phyloP scores from a whole-genome alignment of 768 basidiomycete genomes.

The Pleurotus tuber-regium region DNA sequence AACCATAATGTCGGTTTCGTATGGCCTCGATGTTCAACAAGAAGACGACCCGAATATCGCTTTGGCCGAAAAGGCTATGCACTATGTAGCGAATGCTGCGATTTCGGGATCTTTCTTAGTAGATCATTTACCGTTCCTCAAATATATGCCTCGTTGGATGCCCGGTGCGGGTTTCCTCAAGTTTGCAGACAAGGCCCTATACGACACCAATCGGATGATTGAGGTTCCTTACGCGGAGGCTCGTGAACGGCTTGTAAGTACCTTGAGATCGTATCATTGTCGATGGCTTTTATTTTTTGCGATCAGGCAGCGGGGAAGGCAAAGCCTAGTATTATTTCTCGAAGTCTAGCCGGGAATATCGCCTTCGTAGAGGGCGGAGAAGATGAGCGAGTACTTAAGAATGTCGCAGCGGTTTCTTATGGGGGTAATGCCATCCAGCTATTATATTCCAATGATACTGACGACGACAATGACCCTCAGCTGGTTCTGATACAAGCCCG shows the following conservation, averaged over 20 bases:
- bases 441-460: neutral
- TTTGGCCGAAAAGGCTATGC: slow-evolving; percentile 50
- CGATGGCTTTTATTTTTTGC: too few species aligned
- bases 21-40: slow-evolving; percentile 44
- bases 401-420: slow-evolving; percentile 7
- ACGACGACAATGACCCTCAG: slow-evolving; percentile 15
- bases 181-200: neutral
- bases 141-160: neutral
- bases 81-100: slow-evolving; percentile 47
- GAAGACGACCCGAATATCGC: slow-evolving; percentile 45
- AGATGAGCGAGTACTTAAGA: neutral
- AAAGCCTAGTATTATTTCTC: slow-evolving; percentile 17
- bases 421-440: slow-evolving; percentile 7
- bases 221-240: neutral
- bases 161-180: neutral
- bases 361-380: slow-evolving; percentile 16
- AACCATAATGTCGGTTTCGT: slow-evolving; percentile 26
- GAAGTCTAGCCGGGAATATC: slow-evolving; percentile 10
- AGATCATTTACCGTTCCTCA: slow-evolving; percentile 39
- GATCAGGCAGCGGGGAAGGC: slow-evolving; percentile 13
- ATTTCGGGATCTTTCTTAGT: slow-evolving; percentile 55
- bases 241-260: neutral
- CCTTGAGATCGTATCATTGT: too few species aligned
- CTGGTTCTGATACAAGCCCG: slow-evolving; percentile 26
- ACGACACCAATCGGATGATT: neutral